Evolutionary conservation across 2,329 filamentous ascomycete genomes (phyloP), one percentile per base, ranked within the genome.

Genomic region (Verticillium nonalfalfae): DNA sequence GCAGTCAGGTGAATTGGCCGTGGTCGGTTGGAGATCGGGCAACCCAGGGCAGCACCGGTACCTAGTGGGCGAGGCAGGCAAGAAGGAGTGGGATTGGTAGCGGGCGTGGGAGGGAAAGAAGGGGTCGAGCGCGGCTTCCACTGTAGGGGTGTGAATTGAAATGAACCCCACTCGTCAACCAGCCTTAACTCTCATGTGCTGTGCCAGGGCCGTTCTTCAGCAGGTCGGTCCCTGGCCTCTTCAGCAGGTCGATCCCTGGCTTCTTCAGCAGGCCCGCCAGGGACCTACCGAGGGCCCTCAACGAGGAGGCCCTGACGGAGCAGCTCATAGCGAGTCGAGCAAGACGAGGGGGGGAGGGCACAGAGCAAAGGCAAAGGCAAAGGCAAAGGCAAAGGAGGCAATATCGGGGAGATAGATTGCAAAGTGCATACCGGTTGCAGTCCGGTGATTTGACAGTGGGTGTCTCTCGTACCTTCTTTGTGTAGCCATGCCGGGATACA

Each of bases 111-210:
- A 56, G 54, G 54, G 34, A 50, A 50, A 21, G 63, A 59, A 50
- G 59, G 63, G 61, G 61, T 62, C 61, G 61, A 64, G 60, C 56
- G 59, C 59, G 60, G 58, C 59, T 62, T 14, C 60, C 59, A 59
- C 63, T 59, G 61, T 61, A 64, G 63, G 60, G 62, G 60, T 61
- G 62, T 59, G 61, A 65, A 63, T 61, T 62, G 59, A 65, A 61
- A 62, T 65, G 56, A 62, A 67, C 66, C 66, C 66, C 66, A 67
- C 66, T 65, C 64, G 61, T 63, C 40, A 50, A 50, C 39, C 57
- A 50, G 57, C 57, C 33, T 59, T 45, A 40, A 55, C 36, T 60
- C 34, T 35, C 21, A 35, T 60, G 31, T 35, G 59, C 26, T 35
- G 33, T 39, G 39, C 45, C 15, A 26, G 31, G 54, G 52, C 18